phyloP scores from a whole-genome alignment of 2,329 filamentous ascomycete species.

The Alternaria rosae region DNA sequence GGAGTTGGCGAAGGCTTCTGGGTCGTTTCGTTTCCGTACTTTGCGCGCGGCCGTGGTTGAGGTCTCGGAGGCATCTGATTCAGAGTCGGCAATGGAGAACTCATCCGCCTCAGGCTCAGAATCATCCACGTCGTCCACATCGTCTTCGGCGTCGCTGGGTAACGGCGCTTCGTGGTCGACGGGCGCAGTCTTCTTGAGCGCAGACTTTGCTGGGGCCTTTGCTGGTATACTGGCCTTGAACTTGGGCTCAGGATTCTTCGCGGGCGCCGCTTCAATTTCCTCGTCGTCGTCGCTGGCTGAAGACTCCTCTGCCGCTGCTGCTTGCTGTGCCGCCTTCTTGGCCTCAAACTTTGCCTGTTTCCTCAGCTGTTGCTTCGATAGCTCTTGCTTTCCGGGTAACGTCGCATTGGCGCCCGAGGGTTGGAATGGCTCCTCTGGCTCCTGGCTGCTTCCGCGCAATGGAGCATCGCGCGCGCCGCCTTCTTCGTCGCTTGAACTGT shows the following conservation, averaged over 20 bases:
- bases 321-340: slow-evolving; percentile 23
- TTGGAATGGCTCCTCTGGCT: slow-evolving; percentile 38
- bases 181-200: slow-evolving; percentile 34
- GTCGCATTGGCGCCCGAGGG: slow-evolving; percentile 35
- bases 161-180: slow-evolving; percentile 40
- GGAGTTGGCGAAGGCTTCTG: slow-evolving; percentile 86
- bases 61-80: slow-evolving; percentile 47
- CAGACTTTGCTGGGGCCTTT: slow-evolving; percentile 28
- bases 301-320: slow-evolving; percentile 16
- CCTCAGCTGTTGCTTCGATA: slow-evolving; percentile 26
- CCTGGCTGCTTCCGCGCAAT: slow-evolving; percentile 21
- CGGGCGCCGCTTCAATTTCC: background rate
- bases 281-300: slow-evolving; percentile 18
- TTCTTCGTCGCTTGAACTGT: slow-evolving; percentile 70
- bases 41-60: slow-evolving; percentile 45
- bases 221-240: slow-evolving; percentile 27
- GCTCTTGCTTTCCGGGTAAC: slow-evolving; percentile 14
- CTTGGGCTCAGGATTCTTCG: slow-evolving; percentile 30
- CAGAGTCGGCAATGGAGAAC: slow-evolving; percentile 42
- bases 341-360: slow-evolving; percentile 25
- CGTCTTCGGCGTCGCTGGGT: slow-evolving; percentile 32
- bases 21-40: slow-evolving; percentile 89
- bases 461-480: slow-evolving; percentile 42
- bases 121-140: slow-evolving; percentile 9
- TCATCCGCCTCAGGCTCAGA: slow-evolving; percentile 49